These are phyloP conservation scores for Geosmithia flava DNA, from an alignment of 2,329 filamentous ascomycete genomes.

Conservation along the genomic window DNA sequence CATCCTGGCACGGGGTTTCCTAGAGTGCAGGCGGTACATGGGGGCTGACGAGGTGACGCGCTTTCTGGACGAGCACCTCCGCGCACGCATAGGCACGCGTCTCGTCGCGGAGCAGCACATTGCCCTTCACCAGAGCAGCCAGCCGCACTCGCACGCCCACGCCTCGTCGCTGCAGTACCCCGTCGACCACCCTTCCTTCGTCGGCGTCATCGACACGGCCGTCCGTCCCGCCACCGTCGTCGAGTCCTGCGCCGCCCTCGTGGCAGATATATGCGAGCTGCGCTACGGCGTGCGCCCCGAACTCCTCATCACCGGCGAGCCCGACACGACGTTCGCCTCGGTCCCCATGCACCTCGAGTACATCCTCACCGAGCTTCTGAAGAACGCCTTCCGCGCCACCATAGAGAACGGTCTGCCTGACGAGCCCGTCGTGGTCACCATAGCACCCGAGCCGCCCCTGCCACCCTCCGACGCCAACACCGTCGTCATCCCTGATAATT, in stretches of 20 bases:
- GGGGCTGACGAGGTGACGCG: constrained; percentile 68
- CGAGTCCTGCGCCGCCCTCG: constrained; percentile 75
- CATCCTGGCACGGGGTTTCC: constrained; percentile 78
- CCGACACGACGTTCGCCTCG: constrained; percentile 80
- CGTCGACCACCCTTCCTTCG: constrained; percentile 51
- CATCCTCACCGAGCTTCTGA: constrained; percentile 89
- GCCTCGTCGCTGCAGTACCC: constrained; percentile 36
- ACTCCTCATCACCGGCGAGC: constrained; percentile 72
- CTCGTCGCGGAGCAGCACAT: constrained; percentile 96
- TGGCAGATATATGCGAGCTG: constrained; percentile 91
- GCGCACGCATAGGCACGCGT: constrained; percentile 85
- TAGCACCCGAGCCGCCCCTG: constrained; percentile 55
- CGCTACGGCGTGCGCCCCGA: constrained; percentile 83
- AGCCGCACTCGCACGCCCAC: constrained; percentile 53
- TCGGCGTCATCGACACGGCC: constrained; percentile 89
- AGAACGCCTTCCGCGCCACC: constrained; percentile 91
- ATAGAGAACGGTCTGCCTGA: constrained; percentile 65
- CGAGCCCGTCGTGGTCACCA: constrained; percentile 83
- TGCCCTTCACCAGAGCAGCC: constrained; percentile 62
- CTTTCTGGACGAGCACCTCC: constrained; percentile 88
- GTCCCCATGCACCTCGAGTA: constrained; percentile 96
- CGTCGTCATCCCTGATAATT: constrained; percentile 2
- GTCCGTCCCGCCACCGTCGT: constrained; percentile 73
- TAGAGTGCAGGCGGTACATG: constrained; percentile 89
- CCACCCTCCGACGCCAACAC: constrained; percentile 8